Conservation (phyloP, 192 early-diverging fungal genomes). For the Mortierella antarctica region DNA sequence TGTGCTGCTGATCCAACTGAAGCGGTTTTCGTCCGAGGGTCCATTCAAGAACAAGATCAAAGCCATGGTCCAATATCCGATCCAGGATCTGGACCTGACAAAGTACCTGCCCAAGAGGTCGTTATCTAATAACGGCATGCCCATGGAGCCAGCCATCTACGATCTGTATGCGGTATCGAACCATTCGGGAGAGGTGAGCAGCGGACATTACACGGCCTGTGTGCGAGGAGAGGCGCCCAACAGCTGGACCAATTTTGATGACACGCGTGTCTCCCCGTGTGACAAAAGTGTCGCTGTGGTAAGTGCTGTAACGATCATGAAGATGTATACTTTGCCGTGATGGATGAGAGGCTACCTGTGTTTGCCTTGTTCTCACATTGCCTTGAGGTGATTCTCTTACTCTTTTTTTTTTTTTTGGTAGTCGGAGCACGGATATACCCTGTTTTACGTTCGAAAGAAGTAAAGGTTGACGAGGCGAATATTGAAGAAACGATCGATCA, state of each 20-base stretch:
- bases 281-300: constrained; percentile 67
- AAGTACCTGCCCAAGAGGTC: constrained; percentile 57
- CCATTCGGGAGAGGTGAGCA: constrained; percentile 79
- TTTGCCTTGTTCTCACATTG: constrained; percentile 8
- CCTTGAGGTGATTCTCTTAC: background rate
- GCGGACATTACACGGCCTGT: constrained; percentile 83
- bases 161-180: constrained; percentile 88
- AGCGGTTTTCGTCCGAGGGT: constrained; percentile 92
- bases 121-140: background rate
- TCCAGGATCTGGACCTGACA: constrained; percentile 70
- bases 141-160: constrained; percentile 61
- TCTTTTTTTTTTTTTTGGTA: background rate
- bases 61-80: constrained; percentile 86
- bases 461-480: background rate
- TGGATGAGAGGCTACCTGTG: background rate
- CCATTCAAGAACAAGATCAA: constrained; percentile 95
- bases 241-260: constrained; percentile 91
- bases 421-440: constrained; percentile 54
- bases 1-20: constrained; percentile 93
- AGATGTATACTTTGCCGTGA: too few relatives aligned
- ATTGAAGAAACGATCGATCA: background rate
- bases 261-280: constrained; percentile 74
- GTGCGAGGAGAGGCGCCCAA: constrained; percentile 69
- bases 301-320: constrained; percentile 14
- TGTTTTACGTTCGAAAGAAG: constrained; percentile 52